Evolutionary conservation across 163 green algal species (phyloP).

Genomic region (Scenedesmus sp.): DNA sequence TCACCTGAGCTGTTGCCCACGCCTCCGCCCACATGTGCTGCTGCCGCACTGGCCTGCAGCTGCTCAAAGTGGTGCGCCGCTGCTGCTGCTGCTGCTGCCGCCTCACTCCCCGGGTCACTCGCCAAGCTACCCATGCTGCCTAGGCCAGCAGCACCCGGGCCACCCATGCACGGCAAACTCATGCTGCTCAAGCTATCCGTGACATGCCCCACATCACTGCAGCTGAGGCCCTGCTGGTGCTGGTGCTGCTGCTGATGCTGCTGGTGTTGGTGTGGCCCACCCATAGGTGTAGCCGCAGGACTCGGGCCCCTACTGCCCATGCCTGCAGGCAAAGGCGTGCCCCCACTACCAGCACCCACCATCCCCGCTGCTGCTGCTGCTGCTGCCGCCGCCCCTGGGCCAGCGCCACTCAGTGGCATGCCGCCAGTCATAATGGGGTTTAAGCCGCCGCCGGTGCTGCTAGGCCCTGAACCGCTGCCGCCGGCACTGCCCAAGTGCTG

Average conservation of each 20-base stretch:
- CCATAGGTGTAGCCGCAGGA: constrained; percentile 6
- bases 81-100: constrained; percentile 26
- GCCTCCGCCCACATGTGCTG: constrained; percentile 3
- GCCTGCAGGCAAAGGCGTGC: too few species aligned
- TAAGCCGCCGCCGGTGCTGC: constrained; percentile 15
- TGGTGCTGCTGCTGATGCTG: not conserved
- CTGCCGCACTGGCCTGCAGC: not conserved
- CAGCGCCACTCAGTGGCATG: not conserved
- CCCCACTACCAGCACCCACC: not conserved
- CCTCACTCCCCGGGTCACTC: not conserved
- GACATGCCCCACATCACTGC: constrained; percentile 22
- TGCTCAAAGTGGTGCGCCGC: constrained; percentile 27
- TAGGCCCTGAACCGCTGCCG: not conserved
- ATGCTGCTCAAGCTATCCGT: constrained; percentile 35
- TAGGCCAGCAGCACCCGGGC: not conserved
- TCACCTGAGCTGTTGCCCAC: constrained; percentile 16
- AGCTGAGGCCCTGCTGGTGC: not conserved
- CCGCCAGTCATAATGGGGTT: not conserved
- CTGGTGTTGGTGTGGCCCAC: not conserved
- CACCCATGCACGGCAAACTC: constrained; percentile 6
- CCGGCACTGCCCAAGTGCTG: not conserved
- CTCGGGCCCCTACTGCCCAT: constrained; percentile 1
- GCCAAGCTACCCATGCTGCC: not conserved
- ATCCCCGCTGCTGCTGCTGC: constrained; percentile 20
- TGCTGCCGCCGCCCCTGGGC: not conserved